Evolutionary conservation across 495 filamentous ascomycete species (phyloP).

Genomic region (Penicilliopsis zonata): DNA sequence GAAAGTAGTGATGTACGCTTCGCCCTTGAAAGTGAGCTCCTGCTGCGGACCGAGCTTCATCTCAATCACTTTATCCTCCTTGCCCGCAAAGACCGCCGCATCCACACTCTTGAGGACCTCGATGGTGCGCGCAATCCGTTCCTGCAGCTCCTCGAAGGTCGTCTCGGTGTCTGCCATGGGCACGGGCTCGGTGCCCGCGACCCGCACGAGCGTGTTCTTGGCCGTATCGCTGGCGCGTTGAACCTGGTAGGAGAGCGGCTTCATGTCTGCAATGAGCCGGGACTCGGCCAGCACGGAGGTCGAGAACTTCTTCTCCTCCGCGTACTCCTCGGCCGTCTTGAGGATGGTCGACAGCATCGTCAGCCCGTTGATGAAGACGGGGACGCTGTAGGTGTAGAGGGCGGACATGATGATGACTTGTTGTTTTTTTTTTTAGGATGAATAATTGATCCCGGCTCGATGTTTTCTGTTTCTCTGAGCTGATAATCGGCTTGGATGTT

Average conservation of each 20-base stretch:
- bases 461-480: too few species aligned
- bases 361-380: constrained; percentile 9
- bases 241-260: constrained; percentile 34
- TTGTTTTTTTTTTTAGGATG: too few species aligned
- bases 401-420: too few species aligned
- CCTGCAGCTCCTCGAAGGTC: constrained; percentile 28
- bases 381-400: constrained; percentile 8
- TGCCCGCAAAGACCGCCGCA: constrained; percentile 20
- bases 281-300: constrained; percentile 4
- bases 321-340: constrained; percentile 9
- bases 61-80: constrained; percentile 17
- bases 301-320: constrained; percentile 6
- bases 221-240: constrained; percentile 17
- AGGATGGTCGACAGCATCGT: constrained; percentile 8
- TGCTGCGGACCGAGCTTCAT: constrained; percentile 9
- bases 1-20: constrained; percentile 22
- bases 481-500: too few species aligned
- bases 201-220: constrained; percentile 14
- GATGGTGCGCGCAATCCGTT: constrained; percentile 24
- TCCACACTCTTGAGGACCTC: constrained; percentile 23
- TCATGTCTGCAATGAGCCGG: constrained; percentile 29
- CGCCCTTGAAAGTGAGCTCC: constrained; percentile 9
- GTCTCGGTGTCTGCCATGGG: constrained; percentile 18
- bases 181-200: constrained; percentile 12
- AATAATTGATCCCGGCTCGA: too few species aligned